Evolutionary conservation across 2,329 filamentous ascomycete species (phyloP).

Genomic region (Botryotinia calthae): DNA sequence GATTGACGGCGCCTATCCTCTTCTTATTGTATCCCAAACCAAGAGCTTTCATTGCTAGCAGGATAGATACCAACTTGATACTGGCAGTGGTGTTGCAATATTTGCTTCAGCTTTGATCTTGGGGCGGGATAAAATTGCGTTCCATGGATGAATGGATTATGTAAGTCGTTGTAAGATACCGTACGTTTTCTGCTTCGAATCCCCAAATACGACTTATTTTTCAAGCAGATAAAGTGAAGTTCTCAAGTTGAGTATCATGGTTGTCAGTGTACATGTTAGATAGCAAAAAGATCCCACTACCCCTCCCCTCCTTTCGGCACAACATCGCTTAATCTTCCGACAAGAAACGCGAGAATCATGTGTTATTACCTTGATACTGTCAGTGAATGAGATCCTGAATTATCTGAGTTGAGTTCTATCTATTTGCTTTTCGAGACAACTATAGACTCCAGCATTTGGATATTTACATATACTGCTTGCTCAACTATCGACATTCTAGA

Average conservation of each 20-base stretch:
- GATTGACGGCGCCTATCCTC: not conserved
- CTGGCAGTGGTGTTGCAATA: not conserved
- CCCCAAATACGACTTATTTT: not conserved
- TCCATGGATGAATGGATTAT: not conserved
- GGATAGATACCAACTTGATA: not conserved
- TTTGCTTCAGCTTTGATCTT: not conserved
- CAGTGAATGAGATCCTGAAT: not conserved
- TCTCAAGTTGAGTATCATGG: not conserved
- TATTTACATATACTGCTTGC: not conserved
- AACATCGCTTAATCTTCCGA: not conserved
- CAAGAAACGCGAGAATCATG: not conserved
- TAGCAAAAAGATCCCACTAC: not conserved
- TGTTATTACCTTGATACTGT: not conserved
- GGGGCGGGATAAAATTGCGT: not conserved
- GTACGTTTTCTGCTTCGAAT: not conserved
- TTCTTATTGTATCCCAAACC: not conserved
- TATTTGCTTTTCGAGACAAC: not conserved
- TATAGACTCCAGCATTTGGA: not conserved
- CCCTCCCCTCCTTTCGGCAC: not conserved
- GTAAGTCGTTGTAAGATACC: not conserved
- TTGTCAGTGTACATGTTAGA: not conserved
- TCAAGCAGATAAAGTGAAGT: not conserved
- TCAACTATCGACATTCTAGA: not conserved
- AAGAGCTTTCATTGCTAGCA: not conserved
- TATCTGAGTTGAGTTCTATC: accelerated